Conservation (phyloP, 1,139 yeast species). For the Suhomyces ambrosiae region DNA sequence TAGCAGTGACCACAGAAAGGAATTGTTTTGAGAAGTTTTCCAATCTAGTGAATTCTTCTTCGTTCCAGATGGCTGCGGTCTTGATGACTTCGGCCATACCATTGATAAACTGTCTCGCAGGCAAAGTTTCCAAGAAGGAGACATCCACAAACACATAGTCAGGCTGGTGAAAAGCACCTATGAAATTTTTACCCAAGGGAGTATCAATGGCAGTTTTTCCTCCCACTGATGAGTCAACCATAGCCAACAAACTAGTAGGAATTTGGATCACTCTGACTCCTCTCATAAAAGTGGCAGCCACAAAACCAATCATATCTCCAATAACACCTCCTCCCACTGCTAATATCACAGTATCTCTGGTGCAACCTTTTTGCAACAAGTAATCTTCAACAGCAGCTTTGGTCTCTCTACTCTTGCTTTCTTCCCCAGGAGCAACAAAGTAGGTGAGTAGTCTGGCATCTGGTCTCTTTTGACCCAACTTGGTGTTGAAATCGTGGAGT, state of each 20-base stretch:
- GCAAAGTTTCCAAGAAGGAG: constrained; percentile 82
- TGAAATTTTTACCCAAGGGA: constrained; percentile 93
- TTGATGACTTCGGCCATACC: constrained; percentile 99
- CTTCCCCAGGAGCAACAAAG: constrained; percentile 89
- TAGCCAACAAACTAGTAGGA: constrained; percentile 90
- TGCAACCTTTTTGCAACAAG: constrained; percentile 82
- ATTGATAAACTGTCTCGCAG: constrained; percentile 91
- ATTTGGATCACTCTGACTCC: constrained; percentile 94
- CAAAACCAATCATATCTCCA: constrained; percentile 99
- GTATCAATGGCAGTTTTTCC: constrained; percentile 99
- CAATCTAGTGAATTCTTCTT: constrained; percentile 77
- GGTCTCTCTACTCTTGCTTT: constrained; percentile 82
- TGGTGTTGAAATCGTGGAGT: constrained; percentile 33
- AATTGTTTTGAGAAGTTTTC: constrained; percentile 75
- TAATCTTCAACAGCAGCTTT: constrained; percentile 95
- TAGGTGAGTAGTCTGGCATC: constrained; percentile 70
- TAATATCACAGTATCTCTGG: constrained; percentile 90
- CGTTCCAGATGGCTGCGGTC: constrained; percentile 98
- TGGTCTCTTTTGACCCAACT: constrained; percentile 35
- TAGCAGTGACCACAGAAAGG: constrained; percentile 54
- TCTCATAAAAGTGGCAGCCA: constrained; percentile 98
- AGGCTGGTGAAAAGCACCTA: constrained; percentile 99
- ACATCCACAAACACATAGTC: constrained; percentile 85
- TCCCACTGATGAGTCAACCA: constrained; percentile 98
- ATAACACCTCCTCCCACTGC: constrained; percentile 99